Percentiles rank a stretch among this genome's conserved stretches.
Conservation (phyloP, 78 protist genomes). For the Dictyostelium brefeldianum region DNA sequence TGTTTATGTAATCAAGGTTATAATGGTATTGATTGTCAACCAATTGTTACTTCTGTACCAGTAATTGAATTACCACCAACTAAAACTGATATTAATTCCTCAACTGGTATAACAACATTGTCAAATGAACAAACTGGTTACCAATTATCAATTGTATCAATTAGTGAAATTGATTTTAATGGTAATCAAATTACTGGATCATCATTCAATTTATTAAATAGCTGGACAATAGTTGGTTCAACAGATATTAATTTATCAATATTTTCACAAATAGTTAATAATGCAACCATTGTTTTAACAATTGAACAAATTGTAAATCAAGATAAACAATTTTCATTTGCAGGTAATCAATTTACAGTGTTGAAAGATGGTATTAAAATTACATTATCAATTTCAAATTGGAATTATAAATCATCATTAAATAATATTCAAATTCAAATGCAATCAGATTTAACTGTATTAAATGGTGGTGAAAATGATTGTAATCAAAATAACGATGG, state of each 20-base stretch:
- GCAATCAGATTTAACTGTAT: not conserved
- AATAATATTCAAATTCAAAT: not conserved
- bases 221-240: not conserved
- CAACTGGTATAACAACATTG: not conserved
- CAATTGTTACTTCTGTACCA: too few species aligned
- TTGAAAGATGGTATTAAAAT: not conserved
- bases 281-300: not conserved
- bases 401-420: not conserved
- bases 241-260: not conserved
- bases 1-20: not conserved
- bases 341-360: not conserved
- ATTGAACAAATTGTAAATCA: not conserved
- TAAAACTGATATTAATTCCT: too few species aligned
- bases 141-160: not conserved
- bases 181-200: not conserved
- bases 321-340: constrained; percentile 27
- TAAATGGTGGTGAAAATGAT: not conserved
- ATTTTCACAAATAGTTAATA: not conserved
- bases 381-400: not conserved
- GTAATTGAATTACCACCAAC: too few species aligned
- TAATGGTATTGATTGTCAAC: not conserved
- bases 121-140: not conserved
- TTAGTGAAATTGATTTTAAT: not conserved
- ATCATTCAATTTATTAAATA: not conserved
- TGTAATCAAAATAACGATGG: not conserved